Percentiles rank a stretch among this genome's conserved stretches.
Evolutionary conservation across 495 filamentous ascomycete genomes (phyloP).

Genomic region (Aspergillus campestris): DNA sequence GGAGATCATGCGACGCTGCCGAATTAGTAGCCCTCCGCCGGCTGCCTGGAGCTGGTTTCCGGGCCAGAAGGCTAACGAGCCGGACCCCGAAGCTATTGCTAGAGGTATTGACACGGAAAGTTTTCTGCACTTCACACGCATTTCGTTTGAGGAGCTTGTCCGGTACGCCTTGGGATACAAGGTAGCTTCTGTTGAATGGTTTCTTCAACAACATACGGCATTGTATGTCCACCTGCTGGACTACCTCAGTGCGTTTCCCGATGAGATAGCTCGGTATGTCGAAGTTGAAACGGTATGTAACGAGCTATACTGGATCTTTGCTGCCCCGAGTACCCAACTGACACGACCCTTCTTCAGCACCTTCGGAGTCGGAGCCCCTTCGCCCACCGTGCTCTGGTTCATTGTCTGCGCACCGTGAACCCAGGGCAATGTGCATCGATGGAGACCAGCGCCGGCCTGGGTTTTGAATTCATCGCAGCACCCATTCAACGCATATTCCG

Average conservation of each 20-base stretch:
- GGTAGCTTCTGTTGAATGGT: constrained; percentile 29
- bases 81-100: constrained; percentile 21
- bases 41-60: constrained; percentile 36
- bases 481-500: constrained; percentile 33
- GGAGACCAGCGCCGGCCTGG: constrained; percentile 8
- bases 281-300: constrained; percentile 30
- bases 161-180: constrained; percentile 31
- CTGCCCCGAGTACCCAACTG: neutral
- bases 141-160: constrained; percentile 35
- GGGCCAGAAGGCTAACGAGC: constrained; percentile 9
- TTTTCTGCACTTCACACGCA: constrained; percentile 33
- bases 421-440: constrained; percentile 2
- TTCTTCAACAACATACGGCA: constrained; percentile 33
- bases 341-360: constrained; percentile 14
- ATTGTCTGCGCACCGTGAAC: constrained; percentile 19
- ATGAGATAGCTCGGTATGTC: constrained; percentile 23
- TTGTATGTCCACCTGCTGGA: constrained; percentile 29
- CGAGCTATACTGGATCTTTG: too few relatives aligned
- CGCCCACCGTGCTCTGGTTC: constrained; percentile 27
- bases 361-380: constrained; percentile 31
- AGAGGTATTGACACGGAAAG: constrained; percentile 33
- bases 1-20: constrained; percentile 30
- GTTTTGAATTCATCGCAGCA: constrained; percentile 31
- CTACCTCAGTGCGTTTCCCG: constrained; percentile 27
- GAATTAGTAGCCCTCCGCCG: constrained; percentile 10